Conservation (phyloP, 176 grass and related monocot species). For the Rhipidocladum racemiflorum region DNA sequence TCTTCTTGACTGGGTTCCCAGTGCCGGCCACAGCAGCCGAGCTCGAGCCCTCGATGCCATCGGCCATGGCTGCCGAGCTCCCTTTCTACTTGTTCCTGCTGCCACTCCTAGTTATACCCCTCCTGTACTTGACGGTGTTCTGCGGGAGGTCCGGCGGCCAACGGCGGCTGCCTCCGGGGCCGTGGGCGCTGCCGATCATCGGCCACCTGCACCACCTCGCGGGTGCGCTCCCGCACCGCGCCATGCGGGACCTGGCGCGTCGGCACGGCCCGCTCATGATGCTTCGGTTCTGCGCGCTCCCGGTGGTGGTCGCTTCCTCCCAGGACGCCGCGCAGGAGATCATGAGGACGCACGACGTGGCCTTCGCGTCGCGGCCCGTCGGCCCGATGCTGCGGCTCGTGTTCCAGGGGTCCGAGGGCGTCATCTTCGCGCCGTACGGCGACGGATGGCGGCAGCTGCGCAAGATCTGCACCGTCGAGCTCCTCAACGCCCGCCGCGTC, state of each 20-base stretch:
- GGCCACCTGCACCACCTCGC: conserved; percentile 64
- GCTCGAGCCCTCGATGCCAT: neutral
- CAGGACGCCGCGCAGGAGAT: conserved; percentile 53
- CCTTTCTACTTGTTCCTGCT: neutral
- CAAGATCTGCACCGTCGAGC: conserved; percentile 40
- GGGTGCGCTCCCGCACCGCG: conserved; percentile 42
- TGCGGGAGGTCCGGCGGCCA: too few species aligned
- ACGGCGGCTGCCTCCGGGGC: conserved; percentile 30
- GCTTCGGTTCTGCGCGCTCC: neutral
- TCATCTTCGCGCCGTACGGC: conserved; percentile 56
- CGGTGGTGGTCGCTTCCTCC: conserved; percentile 40
- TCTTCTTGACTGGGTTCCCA: neutral
- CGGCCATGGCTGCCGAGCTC: conserved; percentile 1
- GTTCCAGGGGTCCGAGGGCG: conserved; percentile 32
- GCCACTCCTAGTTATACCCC: neutral
- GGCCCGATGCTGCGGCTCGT: conserved; percentile 15
- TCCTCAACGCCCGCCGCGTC: conserved; percentile 48
- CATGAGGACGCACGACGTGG: conserved; percentile 55
- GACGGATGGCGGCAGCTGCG: conserved; percentile 55
- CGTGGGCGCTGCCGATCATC: conserved; percentile 42
- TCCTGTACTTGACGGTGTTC: neutral
- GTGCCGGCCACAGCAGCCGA: neutral
- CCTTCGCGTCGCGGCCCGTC: conserved; percentile 44
- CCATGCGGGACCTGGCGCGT: conserved; percentile 33
- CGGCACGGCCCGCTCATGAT: conserved; percentile 47